Evolutionary conservation across 2,329 filamentous ascomycete genomes (phyloP).

Genomic region (Trichophyton schoenleinii): DNA sequence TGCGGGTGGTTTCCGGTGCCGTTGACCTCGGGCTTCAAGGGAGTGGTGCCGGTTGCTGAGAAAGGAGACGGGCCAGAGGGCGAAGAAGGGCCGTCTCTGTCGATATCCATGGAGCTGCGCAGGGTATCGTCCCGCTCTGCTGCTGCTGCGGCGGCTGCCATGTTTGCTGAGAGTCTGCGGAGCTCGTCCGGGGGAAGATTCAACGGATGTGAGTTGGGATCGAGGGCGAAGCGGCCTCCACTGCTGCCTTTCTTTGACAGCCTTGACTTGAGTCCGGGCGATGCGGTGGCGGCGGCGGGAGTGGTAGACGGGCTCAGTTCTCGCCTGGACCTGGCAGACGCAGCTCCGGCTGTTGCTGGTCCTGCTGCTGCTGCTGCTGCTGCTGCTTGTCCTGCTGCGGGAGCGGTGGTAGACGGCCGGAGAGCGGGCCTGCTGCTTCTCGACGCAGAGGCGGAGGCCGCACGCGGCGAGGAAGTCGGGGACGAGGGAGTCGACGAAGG

Average conservation of each 20-base stretch:
- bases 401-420: neutral
- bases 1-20: constrained; percentile 18
- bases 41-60: constrained; percentile 25
- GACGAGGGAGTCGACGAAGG: neutral
- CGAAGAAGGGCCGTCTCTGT: constrained; percentile 50
- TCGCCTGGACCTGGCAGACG: neutral
- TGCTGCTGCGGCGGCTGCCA: constrained; percentile 32
- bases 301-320: neutral
- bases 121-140: neutral
- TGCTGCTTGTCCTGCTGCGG: neutral
- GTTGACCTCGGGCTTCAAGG: constrained; percentile 18
- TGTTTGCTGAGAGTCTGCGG: constrained; percentile 53
- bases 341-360: too few relatives aligned
- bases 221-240: constrained; percentile 16
- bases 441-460: too few relatives aligned
- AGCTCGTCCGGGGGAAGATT: constrained; percentile 85
- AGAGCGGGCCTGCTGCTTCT: neutral
- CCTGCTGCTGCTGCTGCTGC: neutral
- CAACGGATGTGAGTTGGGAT: constrained; percentile 62
- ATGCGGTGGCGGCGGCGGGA: neutral
- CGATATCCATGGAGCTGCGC: constrained; percentile 62
- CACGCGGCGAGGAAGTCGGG: neutral
- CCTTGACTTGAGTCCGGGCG: neutral
- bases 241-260: neutral
- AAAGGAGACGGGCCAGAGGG: constrained; percentile 17